phyloP scores from a whole-genome alignment of 2,329 filamentous ascomycete species.

The Nannizzia gypsea region DNA sequence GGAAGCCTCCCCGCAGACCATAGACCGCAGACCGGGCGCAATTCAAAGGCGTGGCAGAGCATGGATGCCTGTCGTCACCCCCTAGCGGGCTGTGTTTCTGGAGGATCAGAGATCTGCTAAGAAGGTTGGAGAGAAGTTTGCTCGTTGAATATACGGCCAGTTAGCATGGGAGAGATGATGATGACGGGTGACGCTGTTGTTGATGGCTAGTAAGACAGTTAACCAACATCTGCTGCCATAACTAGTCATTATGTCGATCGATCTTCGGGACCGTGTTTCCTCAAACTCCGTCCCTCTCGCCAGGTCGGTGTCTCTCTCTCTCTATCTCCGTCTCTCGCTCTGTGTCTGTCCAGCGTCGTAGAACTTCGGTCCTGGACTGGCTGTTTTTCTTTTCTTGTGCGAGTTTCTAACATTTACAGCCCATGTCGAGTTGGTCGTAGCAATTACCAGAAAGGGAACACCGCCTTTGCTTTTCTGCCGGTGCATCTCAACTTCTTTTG shows the following conservation, averaged over 20 bases:
- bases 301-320: neutral
- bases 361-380: neutral
- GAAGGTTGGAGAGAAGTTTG: neutral
- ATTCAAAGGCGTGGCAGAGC: slow-evolving; percentile 1
- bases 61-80: slow-evolving; percentile 1
- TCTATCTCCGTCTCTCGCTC: neutral
- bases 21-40: slow-evolving; percentile 5
- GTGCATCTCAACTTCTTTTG: neutral
- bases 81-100: slow-evolving; percentile 1
- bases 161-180: neutral
- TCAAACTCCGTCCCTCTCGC: neutral
- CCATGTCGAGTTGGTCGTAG: neutral
- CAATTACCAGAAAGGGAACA: neutral
- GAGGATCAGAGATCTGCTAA: slow-evolving; percentile 2
- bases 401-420: neutral
- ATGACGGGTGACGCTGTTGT: neutral
- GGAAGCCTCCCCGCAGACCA: neutral
- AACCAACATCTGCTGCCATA: too few species aligned
- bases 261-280: neutral
- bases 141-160: neutral
- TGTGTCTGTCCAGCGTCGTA: neutral
- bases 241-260: neutral
- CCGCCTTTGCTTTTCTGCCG: neutral
- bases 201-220: too few species aligned
- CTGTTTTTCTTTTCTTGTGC: neutral